Percentiles rank a stretch among this genome's conserved stretches.
Evolutionary conservation across 2,329 filamentous ascomycete species (phyloP).

Genomic region (Helotiales sp.): DNA sequence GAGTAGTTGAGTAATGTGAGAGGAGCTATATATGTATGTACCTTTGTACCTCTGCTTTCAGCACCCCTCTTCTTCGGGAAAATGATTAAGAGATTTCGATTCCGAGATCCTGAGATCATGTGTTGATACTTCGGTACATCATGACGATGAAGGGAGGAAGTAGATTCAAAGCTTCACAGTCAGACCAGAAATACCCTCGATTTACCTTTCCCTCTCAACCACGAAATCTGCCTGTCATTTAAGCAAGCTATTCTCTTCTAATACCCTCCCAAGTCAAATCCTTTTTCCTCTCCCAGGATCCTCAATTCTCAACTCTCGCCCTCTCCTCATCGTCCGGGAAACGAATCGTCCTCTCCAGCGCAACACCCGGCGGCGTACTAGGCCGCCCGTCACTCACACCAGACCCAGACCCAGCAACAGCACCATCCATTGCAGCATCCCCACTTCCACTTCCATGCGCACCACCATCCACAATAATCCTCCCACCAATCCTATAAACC

Average conservation of each 20-base stretch:
- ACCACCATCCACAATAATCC: conserved; percentile 28
- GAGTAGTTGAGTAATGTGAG: too few species aligned
- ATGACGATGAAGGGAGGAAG: background rate
- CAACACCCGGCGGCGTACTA: conserved; percentile 25
- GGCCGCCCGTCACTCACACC: conserved; percentile 5
- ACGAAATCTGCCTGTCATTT: too few species aligned
- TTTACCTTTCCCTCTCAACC: too few species aligned
- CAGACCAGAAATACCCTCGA: background rate
- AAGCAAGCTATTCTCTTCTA: background rate
- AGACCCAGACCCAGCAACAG: background rate
- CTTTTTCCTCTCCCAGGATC: background rate
- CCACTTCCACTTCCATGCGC: background rate
- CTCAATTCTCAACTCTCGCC: background rate
- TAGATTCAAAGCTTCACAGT: background rate
- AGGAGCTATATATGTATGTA: conserved; percentile 9
- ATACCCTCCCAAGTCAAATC: background rate
- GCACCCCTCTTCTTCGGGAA: background rate
- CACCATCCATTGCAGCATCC: background rate
- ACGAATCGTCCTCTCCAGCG: conserved; percentile 47
- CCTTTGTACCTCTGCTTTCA: conserved; percentile 14
- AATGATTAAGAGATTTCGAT: background rate
- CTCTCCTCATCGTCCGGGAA: conserved; percentile 50
- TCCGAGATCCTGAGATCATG: background rate
- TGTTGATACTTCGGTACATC: background rate
- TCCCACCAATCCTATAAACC: conserved; percentile 50